Evolutionary conservation across 75 land plant genomes (phyloP).

Genomic region (Pseudotsuga menziesii): DNA sequence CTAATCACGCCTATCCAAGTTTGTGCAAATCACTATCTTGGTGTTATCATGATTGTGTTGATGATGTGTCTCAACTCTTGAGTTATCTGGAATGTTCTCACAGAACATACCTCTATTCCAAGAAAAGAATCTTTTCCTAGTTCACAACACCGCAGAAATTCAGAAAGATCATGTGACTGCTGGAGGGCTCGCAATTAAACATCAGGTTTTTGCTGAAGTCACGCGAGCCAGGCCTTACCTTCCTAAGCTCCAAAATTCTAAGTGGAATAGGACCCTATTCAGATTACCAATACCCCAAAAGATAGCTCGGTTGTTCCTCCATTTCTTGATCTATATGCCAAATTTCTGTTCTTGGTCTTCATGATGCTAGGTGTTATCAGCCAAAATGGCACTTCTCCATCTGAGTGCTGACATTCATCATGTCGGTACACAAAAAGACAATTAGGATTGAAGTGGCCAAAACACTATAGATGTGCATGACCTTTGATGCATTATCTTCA

Average conservation of each 20-base stretch:
- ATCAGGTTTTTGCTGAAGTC: too few relatives aligned
- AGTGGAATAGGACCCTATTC: neutral
- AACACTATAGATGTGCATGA: too few relatives aligned
- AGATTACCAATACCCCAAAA: neutral
- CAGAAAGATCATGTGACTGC: conserved; percentile 53
- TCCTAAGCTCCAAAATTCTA: too few relatives aligned
- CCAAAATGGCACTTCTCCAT: too few relatives aligned
- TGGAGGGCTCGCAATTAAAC: too few relatives aligned
- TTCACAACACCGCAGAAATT: conserved; percentile 43
- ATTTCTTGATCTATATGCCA: neutral
- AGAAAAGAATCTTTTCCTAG: conserved; percentile 30
- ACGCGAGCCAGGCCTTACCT: too few relatives aligned
- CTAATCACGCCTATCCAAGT: conserved; percentile 52
- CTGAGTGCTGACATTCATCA: too few relatives aligned
- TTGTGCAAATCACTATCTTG: conserved; percentile 87
- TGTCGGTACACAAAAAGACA: too few relatives aligned
- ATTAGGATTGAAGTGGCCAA: too few relatives aligned
- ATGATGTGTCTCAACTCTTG: conserved; percentile 75
- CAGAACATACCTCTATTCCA: conserved; percentile 54
- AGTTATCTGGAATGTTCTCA: conserved; percentile 92
- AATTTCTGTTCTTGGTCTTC: neutral
- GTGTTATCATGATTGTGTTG: conserved; percentile 53
- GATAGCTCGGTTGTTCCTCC: neutral
- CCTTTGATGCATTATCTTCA: too few relatives aligned
- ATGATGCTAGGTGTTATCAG: neutral